Evolutionary conservation across 257 asterid species (phyloP), one percentile per base, ranked within the genome.

Genomic region (Avicennia marina): DNA sequence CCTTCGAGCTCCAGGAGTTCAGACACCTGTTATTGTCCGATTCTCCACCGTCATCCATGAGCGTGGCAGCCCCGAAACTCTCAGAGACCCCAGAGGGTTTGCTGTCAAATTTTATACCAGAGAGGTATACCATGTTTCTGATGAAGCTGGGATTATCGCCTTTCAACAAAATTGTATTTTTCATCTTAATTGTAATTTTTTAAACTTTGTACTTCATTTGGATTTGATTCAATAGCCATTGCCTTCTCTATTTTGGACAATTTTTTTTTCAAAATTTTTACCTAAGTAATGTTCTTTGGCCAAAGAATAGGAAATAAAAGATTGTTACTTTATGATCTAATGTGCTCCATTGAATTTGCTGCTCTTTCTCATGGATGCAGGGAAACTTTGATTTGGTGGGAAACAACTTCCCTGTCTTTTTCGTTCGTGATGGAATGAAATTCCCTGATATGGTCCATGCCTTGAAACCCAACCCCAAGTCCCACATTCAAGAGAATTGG

Each of bases 1-100:
- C 78, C 98, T 91, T 33, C 87, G 95, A 31, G 95, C 98, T 48
- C 98, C 98, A 7, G 98, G 96, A 32, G 98, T 81, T 45, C 98
- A 85, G 78, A 91, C 96, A 11, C 95, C 96, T 11, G 84, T 91
- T 19, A 91, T 91, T 20, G 86, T 85, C 43, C 86, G 96, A 24
- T 91, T 91, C 81, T 91, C 98, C 42, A 91, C 98, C 26, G 98
- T 91, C 50, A 83, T 88, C 69, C 96, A 91, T 33, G 98, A 91
- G 69, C 97, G 97, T 40, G 98, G 97, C 51, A 88, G 97, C 75
- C 98, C 98, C 21, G 96, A 91, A 75, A 91, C 96, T 50, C 75
- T 91, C 76, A 77, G 97, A 32, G 98, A 91, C 56, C 96, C 96
- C 48, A 75, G 98, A 67, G 98, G 98, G 1, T 88, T 75, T 39